Evolutionary conservation across 2,329 filamentous ascomycete genomes (phyloP).

Genomic region (Rhinocladiella similis): DNA sequence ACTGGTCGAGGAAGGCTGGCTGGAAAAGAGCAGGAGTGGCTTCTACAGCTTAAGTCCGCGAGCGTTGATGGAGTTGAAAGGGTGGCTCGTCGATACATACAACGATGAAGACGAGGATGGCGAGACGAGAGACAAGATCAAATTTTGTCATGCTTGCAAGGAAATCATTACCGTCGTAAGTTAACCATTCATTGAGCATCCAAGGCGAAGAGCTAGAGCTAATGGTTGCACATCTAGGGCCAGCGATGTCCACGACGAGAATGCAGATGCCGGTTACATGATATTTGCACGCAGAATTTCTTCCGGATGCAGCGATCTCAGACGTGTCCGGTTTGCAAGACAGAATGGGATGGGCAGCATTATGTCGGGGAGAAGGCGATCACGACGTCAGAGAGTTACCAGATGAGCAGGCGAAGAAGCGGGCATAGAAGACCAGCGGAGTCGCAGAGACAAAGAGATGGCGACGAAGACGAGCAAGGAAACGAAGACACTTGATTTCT

Average conservation of each 20-base stretch:
- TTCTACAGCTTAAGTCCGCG: conserved; percentile 78
- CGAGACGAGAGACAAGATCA: conserved; percentile 67
- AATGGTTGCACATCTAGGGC: conserved; percentile 48
- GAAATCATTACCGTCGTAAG: conserved; percentile 77
- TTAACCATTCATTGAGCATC: conserved; percentile 7
- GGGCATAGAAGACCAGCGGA: conserved; percentile 13
- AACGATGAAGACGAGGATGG: conserved; percentile 67
- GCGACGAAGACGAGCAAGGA: conserved; percentile 12
- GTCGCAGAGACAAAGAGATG: conserved; percentile 1
- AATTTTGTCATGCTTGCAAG: conserved; percentile 82
- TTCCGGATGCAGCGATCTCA: conserved; percentile 66
- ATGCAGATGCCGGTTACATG: conserved; percentile 72
- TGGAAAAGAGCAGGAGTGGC: conserved; percentile 69
- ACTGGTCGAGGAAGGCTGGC: conserved; percentile 79
- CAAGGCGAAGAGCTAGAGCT: neutral
- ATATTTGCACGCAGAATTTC: conserved; percentile 71
- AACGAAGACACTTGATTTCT: neutral
- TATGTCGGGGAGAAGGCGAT: conserved; percentile 56
- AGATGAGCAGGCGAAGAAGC: conserved; percentile 32
- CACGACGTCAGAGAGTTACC: conserved; percentile 33
- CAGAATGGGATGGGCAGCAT: conserved; percentile 51
- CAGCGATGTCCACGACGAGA: conserved; percentile 70
- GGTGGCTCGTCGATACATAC: conserved; percentile 85
- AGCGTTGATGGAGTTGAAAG: conserved; percentile 78
- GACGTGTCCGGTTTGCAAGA: conserved; percentile 63